phyloP scores from a whole-genome alignment of 768 basidiomycete genomes.

The Sutorius australiensis region DNA sequence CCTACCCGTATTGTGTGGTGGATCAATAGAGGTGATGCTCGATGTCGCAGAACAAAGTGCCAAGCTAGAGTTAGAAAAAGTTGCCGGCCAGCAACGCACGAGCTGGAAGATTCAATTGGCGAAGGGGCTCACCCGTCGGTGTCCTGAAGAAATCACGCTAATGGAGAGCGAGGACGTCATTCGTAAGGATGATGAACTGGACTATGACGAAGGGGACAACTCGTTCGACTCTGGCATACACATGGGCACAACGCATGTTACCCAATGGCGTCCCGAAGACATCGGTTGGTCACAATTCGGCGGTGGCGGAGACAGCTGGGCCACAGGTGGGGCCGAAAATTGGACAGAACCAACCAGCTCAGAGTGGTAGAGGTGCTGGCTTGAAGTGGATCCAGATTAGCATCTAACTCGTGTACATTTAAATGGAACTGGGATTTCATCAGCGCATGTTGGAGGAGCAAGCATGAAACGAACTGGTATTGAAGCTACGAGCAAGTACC shows the following conservation, averaged over 20 bases:
- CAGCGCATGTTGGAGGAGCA: background rate
- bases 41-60: constrained; percentile 21
- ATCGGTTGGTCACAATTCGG: constrained; percentile 13
- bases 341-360: background rate
- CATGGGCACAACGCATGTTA: constrained; percentile 8
- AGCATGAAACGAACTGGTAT: constrained; percentile 22
- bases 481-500: constrained; percentile 2
- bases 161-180: constrained; percentile 10
- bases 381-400: constrained; percentile 16
- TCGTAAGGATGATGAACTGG: constrained; percentile 21
- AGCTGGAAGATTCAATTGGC: constrained; percentile 33
- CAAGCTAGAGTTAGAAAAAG: constrained; percentile 22
- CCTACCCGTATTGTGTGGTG: constrained; percentile 33
- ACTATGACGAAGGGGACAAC: constrained; percentile 14
- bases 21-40: constrained; percentile 30
- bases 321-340: background rate
- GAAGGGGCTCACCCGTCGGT: constrained; percentile 13
- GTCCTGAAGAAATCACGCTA: constrained; percentile 3
- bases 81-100: constrained; percentile 13
- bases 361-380: background rate
- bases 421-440: constrained; percentile 8
- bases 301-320: constrained; percentile 9
- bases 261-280: constrained; percentile 5
- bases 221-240: constrained; percentile 30
- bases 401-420: constrained; percentile 25